These are phyloP conservation scores for Nepenthes mirabilis DNA, from an alignment of 148 eudicot genomes.

Conservation along the genomic window DNA sequence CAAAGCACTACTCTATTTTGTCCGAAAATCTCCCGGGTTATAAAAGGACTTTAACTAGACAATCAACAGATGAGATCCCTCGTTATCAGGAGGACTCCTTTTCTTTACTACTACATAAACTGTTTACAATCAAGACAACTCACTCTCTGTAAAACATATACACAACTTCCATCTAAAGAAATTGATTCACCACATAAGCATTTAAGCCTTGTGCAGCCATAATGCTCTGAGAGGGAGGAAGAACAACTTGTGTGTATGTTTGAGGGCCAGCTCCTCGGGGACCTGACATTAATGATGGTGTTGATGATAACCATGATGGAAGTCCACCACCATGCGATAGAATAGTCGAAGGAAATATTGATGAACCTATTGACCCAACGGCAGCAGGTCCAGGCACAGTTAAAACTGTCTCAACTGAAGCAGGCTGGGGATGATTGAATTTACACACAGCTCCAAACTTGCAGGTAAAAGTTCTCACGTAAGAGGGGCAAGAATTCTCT, in stretches of 20 bases:
- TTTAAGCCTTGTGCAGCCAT: constrained; percentile 12
- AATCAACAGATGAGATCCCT: too few species aligned
- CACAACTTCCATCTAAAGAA: neutral
- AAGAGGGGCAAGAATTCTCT: neutral
- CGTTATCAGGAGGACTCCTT: too few species aligned
- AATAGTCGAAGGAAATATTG: constrained; percentile 3
- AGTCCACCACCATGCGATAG: constrained; percentile 5
- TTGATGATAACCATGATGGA: constrained; percentile 8
- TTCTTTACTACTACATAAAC: too few species aligned
- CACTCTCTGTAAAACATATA: neutral
- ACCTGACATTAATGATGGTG: constrained; percentile 2
- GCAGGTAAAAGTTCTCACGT: constrained; percentile 17
- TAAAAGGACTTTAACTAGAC: too few species aligned
- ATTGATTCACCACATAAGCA: constrained; percentile 8
- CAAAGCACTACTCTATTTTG: too few species aligned
- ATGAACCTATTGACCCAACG: neutral
- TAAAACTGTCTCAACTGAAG: neutral
- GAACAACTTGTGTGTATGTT: neutral
- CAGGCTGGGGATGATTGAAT: constrained; percentile 11
- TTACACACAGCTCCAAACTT: constrained; percentile 50
- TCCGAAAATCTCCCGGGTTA: too few species aligned
- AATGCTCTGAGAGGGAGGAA: constrained; percentile 3
- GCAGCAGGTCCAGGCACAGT: neutral
- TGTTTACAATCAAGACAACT: neutral
- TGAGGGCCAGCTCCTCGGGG: constrained; percentile 4